Conservation (phyloP, 768 basidiomycete genomes). For the Suillus weaverae region DNA sequence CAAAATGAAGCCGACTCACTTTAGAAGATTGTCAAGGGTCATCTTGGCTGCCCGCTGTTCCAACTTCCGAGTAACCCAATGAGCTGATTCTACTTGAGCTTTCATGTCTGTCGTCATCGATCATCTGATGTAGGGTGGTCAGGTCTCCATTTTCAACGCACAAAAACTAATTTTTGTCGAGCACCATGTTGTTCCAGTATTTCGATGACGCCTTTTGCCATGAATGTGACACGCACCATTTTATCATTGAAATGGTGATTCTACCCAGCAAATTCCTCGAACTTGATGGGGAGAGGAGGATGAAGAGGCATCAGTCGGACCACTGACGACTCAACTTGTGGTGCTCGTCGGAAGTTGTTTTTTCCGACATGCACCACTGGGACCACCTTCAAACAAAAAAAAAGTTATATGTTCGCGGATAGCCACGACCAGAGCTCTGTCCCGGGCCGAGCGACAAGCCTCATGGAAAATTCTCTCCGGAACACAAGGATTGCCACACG, state of each 20-base stretch:
- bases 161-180: constrained; percentile 51
- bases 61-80: constrained; percentile 68
- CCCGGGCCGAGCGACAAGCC: constrained; percentile 83
- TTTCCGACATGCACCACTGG: constrained; percentile 95
- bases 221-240: constrained; percentile 84
- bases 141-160: background rate
- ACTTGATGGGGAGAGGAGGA: constrained; percentile 92
- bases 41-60: constrained; percentile 89
- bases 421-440: constrained; percentile 90
- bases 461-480: constrained; percentile 96
- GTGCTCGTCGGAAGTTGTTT: constrained; percentile 95
- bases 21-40: constrained; percentile 88
- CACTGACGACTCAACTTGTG: constrained; percentile 91
- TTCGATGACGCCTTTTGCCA: constrained; percentile 91
- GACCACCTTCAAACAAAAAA: constrained; percentile 94
- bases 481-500: constrained; percentile 99
- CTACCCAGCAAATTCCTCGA: constrained; percentile 96
- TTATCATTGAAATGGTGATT: constrained; percentile 90
- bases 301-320: constrained; percentile 89
- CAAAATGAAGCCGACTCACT: constrained; percentile 46
- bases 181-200: constrained; percentile 96
- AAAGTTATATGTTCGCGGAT: constrained; percentile 95
- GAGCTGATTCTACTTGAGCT: constrained; percentile 68
- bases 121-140: constrained; percentile 44
- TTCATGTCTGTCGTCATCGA: constrained; percentile 74